phyloP scores from a whole-genome alignment of 2,329 filamentous ascomycete genomes.

The Chrysoporthe cubensis region DNA sequence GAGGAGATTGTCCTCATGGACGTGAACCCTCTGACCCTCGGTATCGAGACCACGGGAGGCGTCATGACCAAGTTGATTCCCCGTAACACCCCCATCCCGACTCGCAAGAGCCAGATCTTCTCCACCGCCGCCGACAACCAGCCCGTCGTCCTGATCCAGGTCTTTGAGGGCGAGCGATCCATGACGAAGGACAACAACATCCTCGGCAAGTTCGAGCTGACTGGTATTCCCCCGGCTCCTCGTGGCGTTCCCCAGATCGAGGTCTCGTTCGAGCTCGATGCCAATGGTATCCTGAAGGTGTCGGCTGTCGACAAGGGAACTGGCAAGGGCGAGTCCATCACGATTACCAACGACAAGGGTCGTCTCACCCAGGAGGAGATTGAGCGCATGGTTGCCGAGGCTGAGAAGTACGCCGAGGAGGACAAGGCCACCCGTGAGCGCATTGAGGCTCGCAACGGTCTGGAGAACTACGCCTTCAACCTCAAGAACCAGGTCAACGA shows the following conservation, averaged over 20 bases:
- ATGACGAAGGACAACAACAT: slow-evolving; percentile 98
- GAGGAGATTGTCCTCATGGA: slow-evolving; percentile 90
- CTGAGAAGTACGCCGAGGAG: slow-evolving; percentile 98
- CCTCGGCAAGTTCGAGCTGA: slow-evolving; percentile 98
- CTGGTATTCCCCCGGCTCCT: slow-evolving; percentile 90
- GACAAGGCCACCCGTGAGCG: slow-evolving; percentile 98
- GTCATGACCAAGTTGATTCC: slow-evolving; percentile 97
- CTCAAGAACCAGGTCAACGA: slow-evolving; percentile 99
- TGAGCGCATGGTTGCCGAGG: slow-evolving; percentile 98
- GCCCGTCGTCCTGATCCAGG: slow-evolving; percentile 92
- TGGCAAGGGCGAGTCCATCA: slow-evolving; percentile 95
- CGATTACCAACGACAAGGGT: slow-evolving; percentile 99
- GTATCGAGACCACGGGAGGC: slow-evolving; percentile 96
- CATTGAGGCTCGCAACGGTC: slow-evolving; percentile 93
- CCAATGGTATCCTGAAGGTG: slow-evolving; percentile 98
- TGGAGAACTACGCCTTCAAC: slow-evolving; percentile 99
- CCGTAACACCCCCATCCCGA: slow-evolving; percentile 92
- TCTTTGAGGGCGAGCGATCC: slow-evolving; percentile 90
- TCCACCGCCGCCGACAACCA: slow-evolving; percentile 97
- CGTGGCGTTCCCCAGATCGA: slow-evolving; percentile 98
- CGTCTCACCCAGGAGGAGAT: slow-evolving; percentile 96
- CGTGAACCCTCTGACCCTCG: slow-evolving; percentile 93
- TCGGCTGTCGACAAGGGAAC: slow-evolving; percentile 97
- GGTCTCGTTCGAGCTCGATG: slow-evolving; percentile 96
- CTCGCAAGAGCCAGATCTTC: slow-evolving; percentile 97